Conservation (phyloP, 2,329 filamentous ascomycete genomes). For the Colletotrichum tamarilloi region DNA sequence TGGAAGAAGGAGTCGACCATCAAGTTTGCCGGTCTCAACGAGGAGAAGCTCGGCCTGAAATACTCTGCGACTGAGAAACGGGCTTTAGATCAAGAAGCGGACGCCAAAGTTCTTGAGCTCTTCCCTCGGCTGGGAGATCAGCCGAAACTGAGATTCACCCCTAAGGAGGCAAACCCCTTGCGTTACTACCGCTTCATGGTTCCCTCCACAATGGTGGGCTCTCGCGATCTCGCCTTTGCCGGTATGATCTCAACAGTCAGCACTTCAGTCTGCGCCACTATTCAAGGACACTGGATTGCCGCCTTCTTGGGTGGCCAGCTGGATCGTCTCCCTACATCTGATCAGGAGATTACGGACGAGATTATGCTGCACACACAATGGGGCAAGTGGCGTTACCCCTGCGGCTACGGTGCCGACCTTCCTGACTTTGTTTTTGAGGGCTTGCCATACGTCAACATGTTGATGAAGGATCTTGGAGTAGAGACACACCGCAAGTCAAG, state of each 20-base stretch:
- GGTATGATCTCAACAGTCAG: not conserved
- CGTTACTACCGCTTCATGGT: not conserved
- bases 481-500: slow-evolving; percentile 34
- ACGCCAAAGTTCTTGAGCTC: not conserved
- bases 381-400: slow-evolving; percentile 63
- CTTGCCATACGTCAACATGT: slow-evolving; percentile 60
- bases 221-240: not conserved
- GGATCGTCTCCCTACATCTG: not conserved
- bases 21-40: not conserved
- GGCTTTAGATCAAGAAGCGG: not conserved
- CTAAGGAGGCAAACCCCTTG: not conserved
- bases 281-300: not conserved
- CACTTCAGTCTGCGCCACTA: not conserved
- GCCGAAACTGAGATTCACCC: not conserved
- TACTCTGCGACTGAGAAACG: not conserved
- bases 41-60: not conserved
- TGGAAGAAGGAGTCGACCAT: not conserved
- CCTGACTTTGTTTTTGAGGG: slow-evolving; percentile 71
- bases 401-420: slow-evolving; percentile 58
- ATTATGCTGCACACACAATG: slow-evolving; percentile 63
- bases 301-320: not conserved
- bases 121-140: not conserved
- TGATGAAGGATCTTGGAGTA: slow-evolving; percentile 38
- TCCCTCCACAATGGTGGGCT: not conserved
- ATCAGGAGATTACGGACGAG: not conserved